Percentiles rank a stretch among this genome's conserved stretches.
Evolutionary conservation across 1,284 basidiomycete genomes (phyloP).

Genomic region (Ganoderma resinaceum): DNA sequence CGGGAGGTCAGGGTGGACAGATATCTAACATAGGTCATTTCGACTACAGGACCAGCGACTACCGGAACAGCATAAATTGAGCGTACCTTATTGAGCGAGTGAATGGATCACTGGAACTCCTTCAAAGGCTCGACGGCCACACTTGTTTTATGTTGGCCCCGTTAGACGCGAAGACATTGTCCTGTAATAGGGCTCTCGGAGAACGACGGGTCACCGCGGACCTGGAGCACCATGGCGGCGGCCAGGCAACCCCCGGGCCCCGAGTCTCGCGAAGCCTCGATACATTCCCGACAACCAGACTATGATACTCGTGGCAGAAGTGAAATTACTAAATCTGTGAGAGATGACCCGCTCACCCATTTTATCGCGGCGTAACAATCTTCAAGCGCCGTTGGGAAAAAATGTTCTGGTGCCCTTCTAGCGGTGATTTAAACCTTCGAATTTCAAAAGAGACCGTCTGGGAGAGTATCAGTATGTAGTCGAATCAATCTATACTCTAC

Average conservation of each 20-base stretch:
- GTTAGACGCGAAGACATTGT: slow-evolving; percentile 19
- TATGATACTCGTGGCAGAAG: not conserved
- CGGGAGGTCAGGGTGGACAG: not conserved
- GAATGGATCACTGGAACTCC: not conserved
- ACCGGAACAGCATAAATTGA: too few species aligned
- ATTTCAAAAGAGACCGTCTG: too few species aligned
- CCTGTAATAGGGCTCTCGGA: slow-evolving; percentile 21
- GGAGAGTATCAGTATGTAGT: not conserved
- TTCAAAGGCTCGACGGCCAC: too few species aligned
- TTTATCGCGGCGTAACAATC: slow-evolving; percentile 32
- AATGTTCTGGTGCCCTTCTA: slow-evolving; percentile 30
- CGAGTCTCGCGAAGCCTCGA: slow-evolving; percentile 6
- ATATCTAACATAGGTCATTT: not conserved
- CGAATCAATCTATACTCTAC: slow-evolving; percentile 32
- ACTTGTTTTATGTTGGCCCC: too few species aligned
- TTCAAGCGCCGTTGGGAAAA: slow-evolving; percentile 27
- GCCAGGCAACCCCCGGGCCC: slow-evolving; percentile 36
- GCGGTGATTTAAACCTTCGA: not conserved
- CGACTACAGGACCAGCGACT: too few species aligned
- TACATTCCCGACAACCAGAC: slow-evolving; percentile 18
- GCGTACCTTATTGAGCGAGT: not conserved
- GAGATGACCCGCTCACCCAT: slow-evolving; percentile 27
- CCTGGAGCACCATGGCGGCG: slow-evolving; percentile 30
- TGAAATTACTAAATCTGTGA: too few species aligned
- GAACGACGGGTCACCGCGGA: slow-evolving; percentile 35